These are phyloP conservation scores for Lecanoromycetidae sp. DNA, from an alignment of 2,329 filamentous ascomycete genomes.

Conservation along the genomic window DNA sequence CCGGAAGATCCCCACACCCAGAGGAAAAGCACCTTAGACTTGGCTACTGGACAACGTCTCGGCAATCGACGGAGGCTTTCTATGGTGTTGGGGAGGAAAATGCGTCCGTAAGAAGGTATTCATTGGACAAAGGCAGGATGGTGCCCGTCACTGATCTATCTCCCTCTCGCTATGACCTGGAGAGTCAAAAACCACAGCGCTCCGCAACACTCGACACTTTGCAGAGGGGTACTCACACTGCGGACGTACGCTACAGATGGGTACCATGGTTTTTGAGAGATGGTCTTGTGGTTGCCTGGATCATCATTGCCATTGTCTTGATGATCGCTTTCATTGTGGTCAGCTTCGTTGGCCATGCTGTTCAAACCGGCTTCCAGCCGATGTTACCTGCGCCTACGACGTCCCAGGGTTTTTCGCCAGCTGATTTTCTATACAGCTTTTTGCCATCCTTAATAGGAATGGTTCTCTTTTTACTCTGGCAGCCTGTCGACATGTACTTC, in stretches of 20 bases:
- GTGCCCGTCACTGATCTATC: conserved; percentile 8
- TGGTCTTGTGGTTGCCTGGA: conserved; percentile 52
- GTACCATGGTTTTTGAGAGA: conserved; percentile 66
- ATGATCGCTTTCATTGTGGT: conserved; percentile 62
- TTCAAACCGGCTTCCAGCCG: conserved; percentile 61
- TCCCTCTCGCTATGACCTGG: conserved; percentile 23
- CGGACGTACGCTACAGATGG: conserved; percentile 44
- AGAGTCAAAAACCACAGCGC: conserved; percentile 21
- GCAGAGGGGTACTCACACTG: conserved; percentile 14
- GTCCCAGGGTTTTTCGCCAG: conserved; percentile 60
- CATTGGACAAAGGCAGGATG: conserved; percentile 34
- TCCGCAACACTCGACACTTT: conserved; percentile 12
- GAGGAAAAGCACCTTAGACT: conserved; percentile 53
- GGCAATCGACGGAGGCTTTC: conserved; percentile 54
- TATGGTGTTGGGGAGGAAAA: conserved; percentile 64
- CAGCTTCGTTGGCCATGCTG: conserved; percentile 59
- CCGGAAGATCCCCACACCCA: conserved; percentile 33
- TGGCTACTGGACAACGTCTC: conserved; percentile 73
- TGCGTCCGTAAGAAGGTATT: conserved; percentile 39
- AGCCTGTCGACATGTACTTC: conserved; percentile 49
- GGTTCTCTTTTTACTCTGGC: conserved; percentile 46
- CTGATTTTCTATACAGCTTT: conserved; percentile 75
- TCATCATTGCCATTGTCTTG: conserved; percentile 47
- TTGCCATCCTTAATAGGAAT: conserved; percentile 47
- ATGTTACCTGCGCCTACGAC: conserved; percentile 48